Evolutionary conservation across 2,329 filamentous ascomycete species (phyloP).

Genomic region (Aspergillus awamori): DNA sequence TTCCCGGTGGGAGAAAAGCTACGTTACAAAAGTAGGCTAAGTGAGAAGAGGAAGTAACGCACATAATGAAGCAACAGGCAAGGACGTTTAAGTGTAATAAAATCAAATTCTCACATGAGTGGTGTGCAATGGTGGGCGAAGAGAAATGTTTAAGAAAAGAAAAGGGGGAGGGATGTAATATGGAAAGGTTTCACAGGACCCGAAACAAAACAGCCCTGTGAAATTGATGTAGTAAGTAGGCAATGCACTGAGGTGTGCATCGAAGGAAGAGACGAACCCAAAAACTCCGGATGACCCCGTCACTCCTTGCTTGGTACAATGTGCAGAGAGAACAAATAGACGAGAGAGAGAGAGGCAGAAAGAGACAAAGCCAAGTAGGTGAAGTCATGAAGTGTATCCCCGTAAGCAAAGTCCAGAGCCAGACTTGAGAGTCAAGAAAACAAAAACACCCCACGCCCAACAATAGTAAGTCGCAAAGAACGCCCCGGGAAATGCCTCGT

Average conservation of each 20-base stretch:
- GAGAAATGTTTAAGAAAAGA: too few species aligned
- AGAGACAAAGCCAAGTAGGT: slow-evolving; percentile 8
- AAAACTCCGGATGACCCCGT: slow-evolving; percentile 24
- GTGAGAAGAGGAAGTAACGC: too few species aligned
- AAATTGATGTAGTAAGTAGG: too few species aligned
- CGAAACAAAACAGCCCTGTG: too few species aligned
- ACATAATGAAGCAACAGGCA: too few species aligned
- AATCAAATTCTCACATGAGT: too few species aligned
- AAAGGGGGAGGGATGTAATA: too few species aligned
- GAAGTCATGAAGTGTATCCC: slow-evolving; percentile 8
- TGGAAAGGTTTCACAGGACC: too few species aligned
- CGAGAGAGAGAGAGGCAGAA: slow-evolving; percentile 10
- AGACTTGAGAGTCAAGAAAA: neutral
- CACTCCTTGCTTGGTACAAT: slow-evolving; percentile 32
- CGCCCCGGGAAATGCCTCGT: slow-evolving; percentile 1
- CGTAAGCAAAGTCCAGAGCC: neutral
- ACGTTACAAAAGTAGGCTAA: too few species aligned
- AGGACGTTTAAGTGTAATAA: too few species aligned
- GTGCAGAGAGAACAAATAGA: slow-evolving; percentile 12
- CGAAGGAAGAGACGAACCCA: slow-evolving; percentile 12
- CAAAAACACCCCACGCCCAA: slow-evolving; percentile 1
- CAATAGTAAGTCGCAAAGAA: neutral
- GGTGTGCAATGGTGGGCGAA: too few species aligned
- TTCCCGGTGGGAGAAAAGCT: too few species aligned
- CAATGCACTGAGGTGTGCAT: neutral